Evolutionary conservation across 1,284 basidiomycete genomes (phyloP).

Genomic region (Pseudozyma sp.): DNA sequence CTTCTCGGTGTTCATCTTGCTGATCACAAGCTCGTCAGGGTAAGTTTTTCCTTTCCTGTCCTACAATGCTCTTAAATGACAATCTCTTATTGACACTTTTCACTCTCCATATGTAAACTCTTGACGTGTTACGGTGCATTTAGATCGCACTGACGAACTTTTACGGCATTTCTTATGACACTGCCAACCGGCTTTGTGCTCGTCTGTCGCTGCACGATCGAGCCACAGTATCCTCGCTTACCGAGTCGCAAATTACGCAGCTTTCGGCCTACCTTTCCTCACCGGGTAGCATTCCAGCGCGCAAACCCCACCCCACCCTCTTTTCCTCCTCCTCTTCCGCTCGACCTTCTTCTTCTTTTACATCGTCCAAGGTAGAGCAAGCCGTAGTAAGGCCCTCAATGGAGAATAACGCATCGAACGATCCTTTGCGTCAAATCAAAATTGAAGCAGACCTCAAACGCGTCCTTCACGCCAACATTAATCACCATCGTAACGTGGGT

Average conservation of each 20-base stretch:
- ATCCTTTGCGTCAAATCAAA: constrained; percentile 77
- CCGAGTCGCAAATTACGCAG: constrained; percentile 82
- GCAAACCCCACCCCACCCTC: constrained; percentile 70
- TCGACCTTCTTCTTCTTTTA: not conserved
- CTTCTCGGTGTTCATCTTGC: constrained; percentile 66
- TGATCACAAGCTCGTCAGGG: constrained; percentile 67
- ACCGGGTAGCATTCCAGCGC: constrained; percentile 75
- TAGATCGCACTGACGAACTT: constrained; percentile 86
- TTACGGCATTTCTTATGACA: constrained; percentile 82
- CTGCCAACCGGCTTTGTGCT: constrained; percentile 83
- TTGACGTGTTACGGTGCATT: not conserved
- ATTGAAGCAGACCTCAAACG: constrained; percentile 85
- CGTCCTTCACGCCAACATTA: constrained; percentile 85
- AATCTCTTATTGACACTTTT: not conserved
- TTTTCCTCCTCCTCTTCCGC: not conserved
- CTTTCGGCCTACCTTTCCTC: constrained; percentile 89
- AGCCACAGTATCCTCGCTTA: constrained; percentile 80
- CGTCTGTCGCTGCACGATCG: constrained; percentile 84
- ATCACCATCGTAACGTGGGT: constrained; percentile 88
- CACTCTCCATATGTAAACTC: not conserved
- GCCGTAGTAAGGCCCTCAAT: constrained; percentile 46
- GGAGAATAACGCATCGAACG: constrained; percentile 38
- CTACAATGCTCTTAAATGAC: too few relatives aligned
- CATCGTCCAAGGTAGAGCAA: not conserved
- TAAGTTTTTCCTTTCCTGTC: constrained; percentile 43